Base-by-base conservation (phyloP, 345 rosid species). In the Clarkia xantiana region DNA sequence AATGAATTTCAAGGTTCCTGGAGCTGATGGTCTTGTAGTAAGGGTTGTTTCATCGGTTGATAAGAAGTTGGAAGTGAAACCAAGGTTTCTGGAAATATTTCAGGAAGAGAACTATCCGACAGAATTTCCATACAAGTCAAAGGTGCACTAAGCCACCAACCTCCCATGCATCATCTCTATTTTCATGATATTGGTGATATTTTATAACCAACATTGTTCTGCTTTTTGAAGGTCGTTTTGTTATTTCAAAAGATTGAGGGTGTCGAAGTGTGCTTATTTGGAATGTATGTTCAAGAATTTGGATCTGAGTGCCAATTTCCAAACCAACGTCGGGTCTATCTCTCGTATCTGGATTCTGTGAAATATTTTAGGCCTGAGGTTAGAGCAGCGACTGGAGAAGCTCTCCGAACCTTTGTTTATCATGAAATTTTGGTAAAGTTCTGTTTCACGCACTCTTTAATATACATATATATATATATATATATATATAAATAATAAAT, bases 201-300 rank as follows among this genome's bases (percentile, higher is more conserved):
- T 29, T 4, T 29, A 29, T 29, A 1, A 29, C 5, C 36, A 29
- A 29, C 36, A 29, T 29, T 29, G 9, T 29, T 29, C 47, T 55
- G 17, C 42, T 61, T 65, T 58, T 79, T 62, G 62, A 77, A 91
- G 96, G 99, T 86, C 29, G 56, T 93, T 77, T 58, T 93, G 59
- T 65, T 93, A 67, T 87, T 93, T 74, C 99, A 93, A 76, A 93
- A 80, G 86, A 93, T 93, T 61, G 96, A 93, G 73, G 99, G 99
- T 41, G 99, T 87, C 53, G 99, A 93, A 73, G 99, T 93, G 18
- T 87, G 99, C 74, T 65, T 93, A 40, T 93, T 87, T 69, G 96
- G 99, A 55, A 84, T 93, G 95, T 93, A 93, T 58, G 99, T 93
- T 61, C 99, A 93, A 71, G 99, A 93, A 74, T 93, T 84, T 63